Conservation (phyloP, 257 asterid species). For the Fraxinus anomala region DNA sequence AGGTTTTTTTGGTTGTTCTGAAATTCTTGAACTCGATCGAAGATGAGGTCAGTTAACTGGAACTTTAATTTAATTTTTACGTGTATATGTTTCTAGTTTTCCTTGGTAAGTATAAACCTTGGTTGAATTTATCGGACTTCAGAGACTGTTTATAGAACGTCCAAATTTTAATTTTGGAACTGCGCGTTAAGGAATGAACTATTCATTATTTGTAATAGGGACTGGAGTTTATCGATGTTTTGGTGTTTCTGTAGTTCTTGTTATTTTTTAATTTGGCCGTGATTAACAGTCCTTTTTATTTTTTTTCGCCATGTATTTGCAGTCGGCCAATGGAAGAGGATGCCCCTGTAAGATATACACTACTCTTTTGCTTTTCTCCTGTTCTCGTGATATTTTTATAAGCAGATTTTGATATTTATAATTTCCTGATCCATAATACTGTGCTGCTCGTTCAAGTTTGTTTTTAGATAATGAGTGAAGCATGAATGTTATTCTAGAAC, state of each 20-base stretch:
- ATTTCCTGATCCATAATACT: background rate
- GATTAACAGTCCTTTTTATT: background rate
- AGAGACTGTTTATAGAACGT: background rate
- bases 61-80: background rate
- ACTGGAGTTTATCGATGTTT: background rate
- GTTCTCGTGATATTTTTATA: background rate
- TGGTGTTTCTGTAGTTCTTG: background rate
- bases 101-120: background rate
- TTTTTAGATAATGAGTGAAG: background rate
- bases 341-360: conserved; percentile 53
- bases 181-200: background rate
- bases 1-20: background rate
- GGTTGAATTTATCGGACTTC: background rate
- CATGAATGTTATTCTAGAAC: background rate
- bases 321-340: conserved; percentile 82
- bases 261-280: background rate
- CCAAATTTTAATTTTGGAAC: background rate
- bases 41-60: background rate
- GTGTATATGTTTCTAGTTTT: background rate
- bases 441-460: background rate
- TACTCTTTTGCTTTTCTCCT: conserved; percentile 12
- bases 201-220: background rate
- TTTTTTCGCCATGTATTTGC: conserved; percentile 28
- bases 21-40: background rate
- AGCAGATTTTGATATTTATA: background rate